Evolutionary conservation across 2,329 filamentous ascomycete species (phyloP), one percentile per base, ranked within the genome.

Genomic region (Thyridium curvatum): DNA sequence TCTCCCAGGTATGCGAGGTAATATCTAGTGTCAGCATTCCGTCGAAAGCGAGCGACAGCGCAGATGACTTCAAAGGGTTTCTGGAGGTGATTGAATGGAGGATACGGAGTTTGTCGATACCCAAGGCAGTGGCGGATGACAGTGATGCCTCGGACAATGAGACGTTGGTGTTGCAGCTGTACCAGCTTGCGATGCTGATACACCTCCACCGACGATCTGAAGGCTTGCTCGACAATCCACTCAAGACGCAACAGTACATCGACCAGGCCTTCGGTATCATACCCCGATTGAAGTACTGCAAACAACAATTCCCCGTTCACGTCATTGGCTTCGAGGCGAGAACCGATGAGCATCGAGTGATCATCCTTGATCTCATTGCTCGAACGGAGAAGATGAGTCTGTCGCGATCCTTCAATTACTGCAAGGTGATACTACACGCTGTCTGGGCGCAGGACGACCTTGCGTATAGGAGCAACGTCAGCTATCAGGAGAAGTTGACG

Each of bases 361-460:
- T 44, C 3, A 30, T 54, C 4, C 49, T 56, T 7, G 53, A 55
- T 4, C 38, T 64, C 0, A 53, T 64, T 10, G 18, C 46, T 1
- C 53, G 44, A 30, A 54, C 54, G 1, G 48, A 52, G 8, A 34
- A 38, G 0, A 41, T 32, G 0, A n/a, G n/a, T 8, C 39, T 41
- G 0, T 50, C 47, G 1, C 40, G 54, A 6, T 51, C 46, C 3
- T 46, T 55, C 3, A 41, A 49, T 2, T 39, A 49, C 4, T 32
- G 51, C 0, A 50, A 44, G 30, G n/a, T 34, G 1, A 16, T 61
- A 4, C 12, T 64, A 1, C 38, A 59, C 31, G 46, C 50, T 0
- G 28, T 58, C 3, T 64, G 60, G 61, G 51, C 54, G 3, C 61
- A 64, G 33, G 50, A 59, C 4, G 60, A 65, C 34, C 46, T 64